These are phyloP conservation scores for Lanmaoa pseudosensibilis DNA, from an alignment of 768 basidiomycete species.

Conservation along the genomic window DNA sequence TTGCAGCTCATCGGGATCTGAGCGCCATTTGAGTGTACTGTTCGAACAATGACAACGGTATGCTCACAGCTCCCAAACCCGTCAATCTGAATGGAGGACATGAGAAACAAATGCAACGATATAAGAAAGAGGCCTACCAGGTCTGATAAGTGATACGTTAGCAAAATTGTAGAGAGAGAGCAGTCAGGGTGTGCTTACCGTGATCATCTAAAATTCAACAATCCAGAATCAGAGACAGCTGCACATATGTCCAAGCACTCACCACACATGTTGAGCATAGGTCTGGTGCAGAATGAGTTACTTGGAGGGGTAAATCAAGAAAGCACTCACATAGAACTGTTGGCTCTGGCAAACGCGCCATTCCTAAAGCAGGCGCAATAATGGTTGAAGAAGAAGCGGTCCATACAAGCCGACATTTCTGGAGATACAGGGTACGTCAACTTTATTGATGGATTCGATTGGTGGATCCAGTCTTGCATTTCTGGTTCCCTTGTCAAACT, in stretches of 20 bases:
- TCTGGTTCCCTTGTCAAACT: slow-evolving; percentile 86
- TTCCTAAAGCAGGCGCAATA: slow-evolving; percentile 85
- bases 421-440: slow-evolving; percentile 58
- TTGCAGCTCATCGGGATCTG: slow-evolving; percentile 84
- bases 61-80: slow-evolving; percentile 80
- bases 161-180: not conserved
- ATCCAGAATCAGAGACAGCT: not conserved
- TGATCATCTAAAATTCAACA: slow-evolving; percentile 62
- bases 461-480: slow-evolving; percentile 79
- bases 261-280: slow-evolving; percentile 89
- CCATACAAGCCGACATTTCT: slow-evolving; percentile 74
- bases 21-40: not conserved
- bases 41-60: not conserved
- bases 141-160: slow-evolving; percentile 37
- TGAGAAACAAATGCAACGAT: not conserved
- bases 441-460: slow-evolving; percentile 58
- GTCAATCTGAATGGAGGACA: slow-evolving; percentile 54
- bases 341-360: slow-evolving; percentile 89
- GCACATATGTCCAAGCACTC: slow-evolving; percentile 21
- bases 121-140: slow-evolving; percentile 38
- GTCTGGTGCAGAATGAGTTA: slow-evolving; percentile 43
- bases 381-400: slow-evolving; percentile 88
- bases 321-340: slow-evolving; percentile 76
- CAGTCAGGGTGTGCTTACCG: slow-evolving; percentile 44
- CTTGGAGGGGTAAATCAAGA: not conserved